Base-by-base conservation (phyloP, 2,329 filamentous ascomycete genomes). In the Parascedosporium putredinis region DNA sequence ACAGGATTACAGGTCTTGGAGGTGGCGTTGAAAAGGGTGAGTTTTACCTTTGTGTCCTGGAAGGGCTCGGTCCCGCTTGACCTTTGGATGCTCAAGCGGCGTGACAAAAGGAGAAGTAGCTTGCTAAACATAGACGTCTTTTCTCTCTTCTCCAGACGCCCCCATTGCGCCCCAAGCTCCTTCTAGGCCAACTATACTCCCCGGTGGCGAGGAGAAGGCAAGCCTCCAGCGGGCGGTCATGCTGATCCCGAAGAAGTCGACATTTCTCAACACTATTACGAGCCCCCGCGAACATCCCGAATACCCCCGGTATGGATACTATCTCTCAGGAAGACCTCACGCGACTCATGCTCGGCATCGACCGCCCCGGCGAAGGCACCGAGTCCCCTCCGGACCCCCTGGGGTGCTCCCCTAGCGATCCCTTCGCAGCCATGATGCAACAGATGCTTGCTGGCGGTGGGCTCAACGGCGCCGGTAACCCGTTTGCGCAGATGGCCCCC, bases 221-320 rank as follows among this genome's bases (percentile, higher is more conserved):
- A n/a, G n/a, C n/a, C 5, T 33, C 14, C 38, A 34, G 38, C 61
- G 6, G 47, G 60, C 24, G 55, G 63, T 20, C 61, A 64, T 24
- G 79, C 73, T 51, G 83, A 87, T 58, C 86, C 86, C 5, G 84
- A 82, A 4, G 86, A 89, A 64, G 76, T 88, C 55, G 86, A 90
- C 62, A 88, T 91, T 56, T 86, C 84, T n/a, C 67, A 83, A 55
- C 84, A 86, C 66, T 83, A 75, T 65, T 86, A 84, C 65, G 66
- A 74, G 29, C 82, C 81, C 1, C 46, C 48, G 6, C 53, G 57
- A 12, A 58, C 53, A 23, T 38, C 51, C 24, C 53, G 55, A 4
- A 57, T 47, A 4, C 23, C 47, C 68, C 60, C 34, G 53, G 60
- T 48, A 62, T 67, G 52, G 57, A 63, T 20, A 58, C 64, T 40